These are phyloP conservation scores for Tuctoria greenei DNA, from an alignment of 176 grass and related monocot genomes.

Conservation along the genomic window DNA sequence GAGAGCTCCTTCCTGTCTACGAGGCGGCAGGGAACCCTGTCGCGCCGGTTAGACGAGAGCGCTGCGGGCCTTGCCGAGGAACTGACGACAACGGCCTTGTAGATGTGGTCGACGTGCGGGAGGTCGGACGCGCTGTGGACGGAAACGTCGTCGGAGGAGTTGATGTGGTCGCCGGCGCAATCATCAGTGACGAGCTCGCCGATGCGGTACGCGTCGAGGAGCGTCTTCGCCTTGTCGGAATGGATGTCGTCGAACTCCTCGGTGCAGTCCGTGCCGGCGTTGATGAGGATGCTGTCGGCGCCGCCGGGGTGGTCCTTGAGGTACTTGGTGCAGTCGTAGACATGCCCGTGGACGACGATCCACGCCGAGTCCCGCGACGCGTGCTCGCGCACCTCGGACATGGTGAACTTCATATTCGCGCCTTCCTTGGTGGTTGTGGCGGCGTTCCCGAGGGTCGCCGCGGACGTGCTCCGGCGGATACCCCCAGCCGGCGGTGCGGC, in stretches of 20 bases:
- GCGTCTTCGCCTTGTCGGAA: slow-evolving; percentile 57
- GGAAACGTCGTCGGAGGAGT: background rate
- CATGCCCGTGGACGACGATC: slow-evolving; percentile 78
- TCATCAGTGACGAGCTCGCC: slow-evolving; percentile 48
- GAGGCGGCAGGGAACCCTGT: slow-evolving; percentile 60
- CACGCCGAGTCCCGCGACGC: slow-evolving; percentile 62
- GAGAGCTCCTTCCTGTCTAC: slow-evolving; percentile 52
- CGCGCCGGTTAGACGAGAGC: slow-evolving; percentile 42
- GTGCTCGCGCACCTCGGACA: slow-evolving; percentile 67
- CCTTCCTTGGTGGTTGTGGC: background rate
- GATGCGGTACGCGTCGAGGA: slow-evolving; percentile 65
- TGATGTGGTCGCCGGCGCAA: background rate
- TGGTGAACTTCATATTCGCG: background rate
- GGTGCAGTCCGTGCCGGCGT: slow-evolving; percentile 85
- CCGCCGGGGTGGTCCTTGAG: slow-evolving; percentile 94
- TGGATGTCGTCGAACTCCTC: slow-evolving; percentile 97
- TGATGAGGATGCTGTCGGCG: slow-evolving; percentile 87
- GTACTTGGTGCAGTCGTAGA: slow-evolving; percentile 80
- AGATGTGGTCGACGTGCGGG: slow-evolving; percentile 25
- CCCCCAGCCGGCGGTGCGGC: background rate
- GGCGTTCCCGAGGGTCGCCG: background rate
- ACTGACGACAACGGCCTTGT: slow-evolving; percentile 31
- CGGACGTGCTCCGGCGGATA: slow-evolving; percentile 34
- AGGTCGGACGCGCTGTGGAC: background rate
- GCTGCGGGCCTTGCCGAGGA: slow-evolving; percentile 13